These are phyloP conservation scores for Anisodus tanguticus DNA, from an alignment of 257 asterid species.

Conservation along the genomic window DNA sequence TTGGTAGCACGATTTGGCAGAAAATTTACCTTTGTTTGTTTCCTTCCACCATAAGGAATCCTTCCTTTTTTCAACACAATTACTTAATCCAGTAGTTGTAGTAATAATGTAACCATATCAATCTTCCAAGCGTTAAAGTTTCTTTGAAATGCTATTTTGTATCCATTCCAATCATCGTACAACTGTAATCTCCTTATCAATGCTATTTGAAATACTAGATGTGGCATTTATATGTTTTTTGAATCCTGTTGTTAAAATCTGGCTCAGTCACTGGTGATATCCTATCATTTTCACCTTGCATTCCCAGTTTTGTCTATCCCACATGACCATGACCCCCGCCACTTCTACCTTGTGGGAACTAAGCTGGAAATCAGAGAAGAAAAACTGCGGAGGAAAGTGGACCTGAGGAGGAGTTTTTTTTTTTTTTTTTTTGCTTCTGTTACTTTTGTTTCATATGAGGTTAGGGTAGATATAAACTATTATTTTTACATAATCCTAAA, in stretches of 20 bases:
- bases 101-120: not conserved
- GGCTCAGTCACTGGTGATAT: not conserved
- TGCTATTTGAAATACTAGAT: too few species aligned
- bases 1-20: not conserved
- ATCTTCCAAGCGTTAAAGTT: not conserved
- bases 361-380: not conserved
- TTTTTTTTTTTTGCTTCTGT: not conserved
- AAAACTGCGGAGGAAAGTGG: not conserved
- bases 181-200: conserved; percentile 18
- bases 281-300: not conserved
- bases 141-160: not conserved
- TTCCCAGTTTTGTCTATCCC: not conserved
- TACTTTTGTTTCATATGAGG: not conserved
- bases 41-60: not conserved
- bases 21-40: not conserved
- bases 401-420: not conserved
- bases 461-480: not conserved
- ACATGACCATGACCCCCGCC: too few species aligned
- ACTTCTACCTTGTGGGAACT: not conserved
- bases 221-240: too few species aligned
- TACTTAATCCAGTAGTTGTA: not conserved
- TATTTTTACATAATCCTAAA: too few species aligned
- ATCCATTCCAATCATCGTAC: conserved; percentile 7
- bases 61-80: not conserved
- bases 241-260: too few species aligned